These are phyloP conservation scores for Cryptomeria japonica DNA, from an alignment of 75 land plant genomes.

Conservation along the genomic window DNA sequence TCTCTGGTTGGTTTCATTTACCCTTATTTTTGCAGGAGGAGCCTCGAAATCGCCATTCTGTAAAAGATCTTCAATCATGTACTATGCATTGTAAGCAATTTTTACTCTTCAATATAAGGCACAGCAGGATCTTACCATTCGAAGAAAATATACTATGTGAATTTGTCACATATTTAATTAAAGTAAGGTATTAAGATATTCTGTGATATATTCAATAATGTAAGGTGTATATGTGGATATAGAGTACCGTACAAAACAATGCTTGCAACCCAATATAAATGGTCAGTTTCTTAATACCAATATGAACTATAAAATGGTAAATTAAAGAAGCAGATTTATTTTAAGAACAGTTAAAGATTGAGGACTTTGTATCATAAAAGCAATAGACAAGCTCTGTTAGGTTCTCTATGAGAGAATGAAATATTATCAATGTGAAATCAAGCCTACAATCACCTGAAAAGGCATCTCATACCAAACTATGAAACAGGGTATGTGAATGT, in stretches of 20 bases:
- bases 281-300: too few relatives aligned
- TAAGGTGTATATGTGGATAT: background rate
- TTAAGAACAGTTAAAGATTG: too few relatives aligned
- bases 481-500: too few relatives aligned
- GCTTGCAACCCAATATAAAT: too few relatives aligned
- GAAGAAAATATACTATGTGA: background rate
- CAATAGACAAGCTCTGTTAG: too few relatives aligned
- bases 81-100: background rate
- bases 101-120: background rate
- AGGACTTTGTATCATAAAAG: too few relatives aligned
- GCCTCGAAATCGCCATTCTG: slow-evolving; percentile 43
- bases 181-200: background rate
- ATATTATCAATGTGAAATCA: too few relatives aligned
- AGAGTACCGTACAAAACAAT: background rate
- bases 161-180: background rate
- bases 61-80: slow-evolving; percentile 20
- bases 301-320: too few relatives aligned
- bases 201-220: background rate
- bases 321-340: too few relatives aligned
- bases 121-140: background rate
- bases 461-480: too few relatives aligned
- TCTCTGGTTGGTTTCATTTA: slow-evolving; percentile 4
- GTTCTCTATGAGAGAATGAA: too few relatives aligned
- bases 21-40: slow-evolving; percentile 18
- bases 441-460: too few relatives aligned